Conservation (phyloP, 2,329 filamentous ascomycete genomes). For the Phialophora macrospora region DNA sequence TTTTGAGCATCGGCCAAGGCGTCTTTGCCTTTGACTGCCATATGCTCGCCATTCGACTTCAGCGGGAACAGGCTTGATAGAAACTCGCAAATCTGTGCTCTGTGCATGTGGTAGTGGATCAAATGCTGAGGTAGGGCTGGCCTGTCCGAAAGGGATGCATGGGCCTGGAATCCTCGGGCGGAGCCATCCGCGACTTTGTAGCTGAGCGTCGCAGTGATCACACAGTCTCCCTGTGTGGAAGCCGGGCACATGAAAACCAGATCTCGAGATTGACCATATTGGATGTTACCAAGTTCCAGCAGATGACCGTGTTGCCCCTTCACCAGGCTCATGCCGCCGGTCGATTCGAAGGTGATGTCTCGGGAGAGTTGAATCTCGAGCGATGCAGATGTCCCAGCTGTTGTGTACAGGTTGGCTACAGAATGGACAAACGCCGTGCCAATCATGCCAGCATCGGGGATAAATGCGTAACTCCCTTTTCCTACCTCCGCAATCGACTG, state of each 20-base stretch:
- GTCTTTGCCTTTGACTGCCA: slow-evolving; percentile 10
- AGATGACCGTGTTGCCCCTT: slow-evolving; percentile 12
- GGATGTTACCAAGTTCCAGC: slow-evolving; percentile 54
- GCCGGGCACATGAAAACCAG: slow-evolving; percentile 51
- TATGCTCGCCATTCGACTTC: slow-evolving; percentile 47
- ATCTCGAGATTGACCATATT: slow-evolving; percentile 66
- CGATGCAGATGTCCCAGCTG: slow-evolving; percentile 57
- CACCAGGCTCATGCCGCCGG: neutral
- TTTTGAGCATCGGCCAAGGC: slow-evolving; percentile 13
- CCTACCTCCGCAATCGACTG: slow-evolving; percentile 65
- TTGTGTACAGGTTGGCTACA: slow-evolving; percentile 65
- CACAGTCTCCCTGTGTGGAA: slow-evolving; percentile 27
- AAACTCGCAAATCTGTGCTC: slow-evolving; percentile 58
- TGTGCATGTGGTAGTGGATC: slow-evolving; percentile 59
- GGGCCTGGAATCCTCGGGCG: slow-evolving; percentile 8
- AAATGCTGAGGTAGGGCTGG: slow-evolving; percentile 14
- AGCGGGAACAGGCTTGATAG: slow-evolving; percentile 55
- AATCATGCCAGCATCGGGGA: slow-evolving; percentile 67
- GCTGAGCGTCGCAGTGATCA: slow-evolving; percentile 41
- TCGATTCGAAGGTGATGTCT: slow-evolving; percentile 6
- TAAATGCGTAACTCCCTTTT: slow-evolving; percentile 64
- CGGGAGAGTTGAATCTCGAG: slow-evolving; percentile 46
- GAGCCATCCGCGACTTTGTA: slow-evolving; percentile 35
- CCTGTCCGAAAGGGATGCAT: slow-evolving; percentile 13
- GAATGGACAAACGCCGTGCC: slow-evolving; percentile 65